These are phyloP conservation scores for Geosiphon pyriformis DNA, from an alignment of 192 early-diverging fungal genomes.

Conservation along the genomic window DNA sequence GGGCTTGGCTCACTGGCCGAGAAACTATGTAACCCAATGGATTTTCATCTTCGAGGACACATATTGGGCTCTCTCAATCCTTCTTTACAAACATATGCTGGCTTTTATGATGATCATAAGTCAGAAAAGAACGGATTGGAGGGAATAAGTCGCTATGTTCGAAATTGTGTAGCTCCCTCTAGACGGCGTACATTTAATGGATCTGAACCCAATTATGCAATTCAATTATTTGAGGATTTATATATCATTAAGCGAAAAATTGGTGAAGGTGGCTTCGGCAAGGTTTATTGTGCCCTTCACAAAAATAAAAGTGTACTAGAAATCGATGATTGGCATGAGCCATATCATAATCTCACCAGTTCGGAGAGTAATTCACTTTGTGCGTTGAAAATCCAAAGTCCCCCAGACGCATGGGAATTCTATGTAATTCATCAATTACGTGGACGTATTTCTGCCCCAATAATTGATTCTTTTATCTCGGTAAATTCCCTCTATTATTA, in stretches of 20 bases:
- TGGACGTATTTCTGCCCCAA: background rate
- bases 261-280: conserved; percentile 16
- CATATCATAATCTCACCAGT: background rate
- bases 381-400: conserved; percentile 27
- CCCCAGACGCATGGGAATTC: conserved; percentile 29
- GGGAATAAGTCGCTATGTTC: background rate
- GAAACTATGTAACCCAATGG: conserved; percentile 17
- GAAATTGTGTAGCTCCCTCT: background rate
- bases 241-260: conserved; percentile 5
- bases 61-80: background rate
- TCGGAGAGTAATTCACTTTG: background rate
- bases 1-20: background rate
- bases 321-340: background rate
- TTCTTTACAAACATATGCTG: conserved; percentile 4
- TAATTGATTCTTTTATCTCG: background rate
- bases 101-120: background rate
- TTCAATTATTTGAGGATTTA: conserved; percentile 9
- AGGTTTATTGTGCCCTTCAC: conserved; percentile 10
- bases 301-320: background rate
- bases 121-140: background rate
- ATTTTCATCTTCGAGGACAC: background rate
- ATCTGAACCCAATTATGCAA: background rate
- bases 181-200: background rate
- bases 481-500: conserved; percentile 18
- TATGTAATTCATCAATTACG: conserved; percentile 28